Evolutionary conservation across 805 yeast species (phyloP).

Genomic region (Candida sphagnicola): DNA sequence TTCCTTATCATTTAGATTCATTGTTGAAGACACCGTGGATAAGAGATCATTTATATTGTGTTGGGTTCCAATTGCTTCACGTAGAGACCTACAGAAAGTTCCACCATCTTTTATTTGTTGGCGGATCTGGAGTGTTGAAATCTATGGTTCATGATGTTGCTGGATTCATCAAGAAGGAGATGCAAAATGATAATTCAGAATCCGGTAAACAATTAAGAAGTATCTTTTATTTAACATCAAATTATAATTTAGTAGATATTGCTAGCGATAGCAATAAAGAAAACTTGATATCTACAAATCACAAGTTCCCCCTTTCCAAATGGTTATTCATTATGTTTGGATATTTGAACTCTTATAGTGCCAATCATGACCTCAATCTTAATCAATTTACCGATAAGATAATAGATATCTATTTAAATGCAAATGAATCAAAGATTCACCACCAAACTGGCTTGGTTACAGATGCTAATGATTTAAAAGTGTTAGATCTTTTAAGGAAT

Average conservation of each 20-base stretch:
- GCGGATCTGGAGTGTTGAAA: slow-evolving; percentile 32
- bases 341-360: slow-evolving; percentile 18
- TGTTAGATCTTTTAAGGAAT: slow-evolving; percentile 16
- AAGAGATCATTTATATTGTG: slow-evolving; percentile 27
- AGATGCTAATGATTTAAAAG: slow-evolving; percentile 6
- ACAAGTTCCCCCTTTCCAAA: slow-evolving; percentile 11
- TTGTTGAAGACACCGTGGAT: slow-evolving; percentile 21
- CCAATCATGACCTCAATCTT: slow-evolving; percentile 15
- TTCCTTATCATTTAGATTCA: slow-evolving; percentile 9
- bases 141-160: slow-evolving; percentile 29
- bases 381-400: slow-evolving; percentile 25
- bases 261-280: slow-evolving; percentile 7
- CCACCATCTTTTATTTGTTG: slow-evolving; percentile 19
- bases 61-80: slow-evolving; percentile 32
- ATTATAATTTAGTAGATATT: slow-evolving; percentile 8
- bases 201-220: slow-evolving; percentile 17
- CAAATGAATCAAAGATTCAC: slow-evolving; percentile 11
- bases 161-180: slow-evolving; percentile 27
- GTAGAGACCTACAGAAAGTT: slow-evolving; percentile 31
- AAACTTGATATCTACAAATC: slow-evolving; percentile 13
- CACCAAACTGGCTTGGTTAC: slow-evolving; percentile 8
- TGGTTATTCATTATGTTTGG: slow-evolving; percentile 20
- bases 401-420: slow-evolving; percentile 25
- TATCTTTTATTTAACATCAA: slow-evolving; percentile 16
- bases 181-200: slow-evolving; percentile 10